Conservation (phyloP, 2,329 filamentous ascomycete genomes). For the Ophiostoma ips region DNA sequence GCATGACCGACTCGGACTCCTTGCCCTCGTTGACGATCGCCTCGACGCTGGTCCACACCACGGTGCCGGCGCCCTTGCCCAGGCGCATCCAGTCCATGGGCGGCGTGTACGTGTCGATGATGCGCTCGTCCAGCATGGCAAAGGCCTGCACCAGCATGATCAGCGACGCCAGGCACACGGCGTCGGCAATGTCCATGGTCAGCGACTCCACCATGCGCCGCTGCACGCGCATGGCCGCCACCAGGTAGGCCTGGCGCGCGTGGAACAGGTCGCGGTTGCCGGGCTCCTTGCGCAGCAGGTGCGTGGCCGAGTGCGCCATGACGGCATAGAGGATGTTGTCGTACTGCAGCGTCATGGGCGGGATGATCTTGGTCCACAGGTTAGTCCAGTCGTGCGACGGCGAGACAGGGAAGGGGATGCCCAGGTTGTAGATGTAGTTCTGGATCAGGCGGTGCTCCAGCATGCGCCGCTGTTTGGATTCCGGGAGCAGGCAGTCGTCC, state of each 20-base stretch:
- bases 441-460: slow-evolving; percentile 19
- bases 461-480: slow-evolving; percentile 15
- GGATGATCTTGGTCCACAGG: slow-evolving; percentile 14
- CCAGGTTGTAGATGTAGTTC: slow-evolving; percentile 14
- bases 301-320: slow-evolving; percentile 16
- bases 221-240: slow-evolving; percentile 17
- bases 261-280: slow-evolving; percentile 14
- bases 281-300: slow-evolving; percentile 13
- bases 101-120: slow-evolving; percentile 15
- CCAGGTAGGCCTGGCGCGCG: slow-evolving; percentile 17
- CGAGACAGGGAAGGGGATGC: slow-evolving; percentile 11
- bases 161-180: slow-evolving; percentile 16
- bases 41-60: slow-evolving; percentile 17
- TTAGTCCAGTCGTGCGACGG: slow-evolving; percentile 14
- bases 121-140: slow-evolving; percentile 17
- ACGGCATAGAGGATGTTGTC: slow-evolving; percentile 17
- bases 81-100: slow-evolving; percentile 16
- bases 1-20: slow-evolving; percentile 11
- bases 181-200: slow-evolving; percentile 16
- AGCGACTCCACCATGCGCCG: slow-evolving; percentile 15
- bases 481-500: slow-evolving; percentile 11
- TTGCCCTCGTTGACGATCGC: slow-evolving; percentile 11
- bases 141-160: slow-evolving; percentile 17
- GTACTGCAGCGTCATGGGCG: slow-evolving; percentile 14
- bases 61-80: slow-evolving; percentile 15